Evolutionary conservation across 176 grass and related monocot genomes (phyloP).

Genomic region (Carex kokanica): DNA sequence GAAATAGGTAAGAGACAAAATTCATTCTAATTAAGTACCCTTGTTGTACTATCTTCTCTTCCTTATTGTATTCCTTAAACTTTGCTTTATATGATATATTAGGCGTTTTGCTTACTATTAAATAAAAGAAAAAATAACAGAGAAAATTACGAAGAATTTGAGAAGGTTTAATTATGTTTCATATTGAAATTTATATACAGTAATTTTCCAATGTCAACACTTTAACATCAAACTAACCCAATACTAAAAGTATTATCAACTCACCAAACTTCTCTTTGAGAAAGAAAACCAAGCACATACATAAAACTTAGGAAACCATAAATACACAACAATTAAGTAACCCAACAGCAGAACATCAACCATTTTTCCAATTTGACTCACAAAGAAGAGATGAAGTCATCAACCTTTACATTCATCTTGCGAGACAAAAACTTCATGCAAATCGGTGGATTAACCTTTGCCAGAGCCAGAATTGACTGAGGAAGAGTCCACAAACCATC

Average conservation of each 20-base stretch:
- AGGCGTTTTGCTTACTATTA: neutral
- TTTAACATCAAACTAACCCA: neutral
- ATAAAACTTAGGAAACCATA: neutral
- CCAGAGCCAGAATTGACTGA: conserved; percentile 68
- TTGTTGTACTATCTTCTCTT: neutral
- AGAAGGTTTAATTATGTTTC: neutral
- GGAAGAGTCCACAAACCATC: conserved; percentile 93
- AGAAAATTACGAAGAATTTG: neutral
- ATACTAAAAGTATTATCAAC: neutral
- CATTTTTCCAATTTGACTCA: neutral
- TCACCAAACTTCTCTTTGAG: conserved; percentile 7
- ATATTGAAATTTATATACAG: neutral
- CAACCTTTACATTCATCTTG: conserved; percentile 30
- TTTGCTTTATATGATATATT: neutral
- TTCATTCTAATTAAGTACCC: too few species aligned
- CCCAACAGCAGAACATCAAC: neutral
- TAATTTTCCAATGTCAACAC: neutral
- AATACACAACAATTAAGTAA: neutral
- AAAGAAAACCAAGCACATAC: neutral
- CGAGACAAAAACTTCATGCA: conserved; percentile 88
- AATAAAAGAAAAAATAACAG: neutral
- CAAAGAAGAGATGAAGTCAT: conserved; percentile 9
- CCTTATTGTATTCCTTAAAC: neutral
- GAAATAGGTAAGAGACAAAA: too few species aligned
- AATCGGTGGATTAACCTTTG: conserved; percentile 81